Evolutionary conservation across 192 early-diverging fungal genomes (phyloP), one percentile per base, ranked within the genome.

Genomic region (Ambispora gerdemannii): DNA sequence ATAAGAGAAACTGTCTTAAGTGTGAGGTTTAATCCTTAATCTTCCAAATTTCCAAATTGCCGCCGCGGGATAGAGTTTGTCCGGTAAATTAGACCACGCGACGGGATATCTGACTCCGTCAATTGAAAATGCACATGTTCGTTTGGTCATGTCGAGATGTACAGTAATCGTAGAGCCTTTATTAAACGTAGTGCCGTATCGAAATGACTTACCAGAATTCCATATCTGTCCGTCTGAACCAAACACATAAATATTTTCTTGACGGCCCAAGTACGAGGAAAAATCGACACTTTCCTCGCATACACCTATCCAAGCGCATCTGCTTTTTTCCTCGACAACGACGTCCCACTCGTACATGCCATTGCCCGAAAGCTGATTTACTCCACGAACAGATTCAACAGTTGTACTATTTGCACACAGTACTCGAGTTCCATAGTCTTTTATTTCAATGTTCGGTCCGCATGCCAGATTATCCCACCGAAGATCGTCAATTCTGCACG

Each of bases 111-210:
- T 67, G 3, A 38, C 33, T 19, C 60, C 71, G 36, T 72, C 63
- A 32, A 72, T 66, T 0, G 62, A 50, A 8, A 63, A 64, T 0
- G 19, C 34, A 25, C 27, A 49, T 7, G 71, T 67, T 35, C 64
- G 34, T 32, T 61, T 35, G 15, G 35, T 72, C 71, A 72, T 72
- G 27, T 72, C 50, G 4, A 72, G 24, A 64, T 66, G 34, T 30
- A 72, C 25, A 19, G 56, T 72, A 32, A 72, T 25, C 27, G 43
- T 36, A 64, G 31, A 32, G 0, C 33, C 33, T 38, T 30, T 17
- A 6, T 28, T 50, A 25, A 71, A 71, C 20, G 34, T 2, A 8
- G 24, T 28, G 25, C 6, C 70, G 63, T 71, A 60, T 11, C 43
- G 55, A 25, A 13, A 15, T 15, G 38, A 34, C 34, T 65, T 65